A percentile compares a stretch with the other conserved stretches of the same genome.
These are phyloP conservation scores for Cicer chorassanicum DNA, from an alignment of 306 rosid genomes.

Conservation along the genomic window DNA sequence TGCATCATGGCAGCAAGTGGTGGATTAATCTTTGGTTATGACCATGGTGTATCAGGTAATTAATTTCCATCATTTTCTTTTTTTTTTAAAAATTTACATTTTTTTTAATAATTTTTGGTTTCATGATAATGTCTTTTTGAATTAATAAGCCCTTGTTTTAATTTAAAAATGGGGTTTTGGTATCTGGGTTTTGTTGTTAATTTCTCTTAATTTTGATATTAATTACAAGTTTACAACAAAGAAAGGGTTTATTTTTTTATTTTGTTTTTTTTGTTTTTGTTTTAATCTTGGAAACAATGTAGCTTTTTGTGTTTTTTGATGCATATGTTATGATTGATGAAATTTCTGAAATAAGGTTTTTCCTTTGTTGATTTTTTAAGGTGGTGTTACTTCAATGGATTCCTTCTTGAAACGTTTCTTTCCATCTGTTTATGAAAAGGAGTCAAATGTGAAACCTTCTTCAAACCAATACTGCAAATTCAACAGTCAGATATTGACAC, in stretches of 20 bases:
- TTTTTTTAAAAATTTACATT: neutral
- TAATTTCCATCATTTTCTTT: slow-evolving; percentile 7
- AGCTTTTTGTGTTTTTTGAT: slow-evolving; percentile 9
- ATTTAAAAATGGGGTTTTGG: slow-evolving; percentile 4
- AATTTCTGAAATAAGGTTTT: neutral
- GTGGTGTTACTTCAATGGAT: slow-evolving; percentile 90
- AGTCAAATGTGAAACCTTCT: slow-evolving; percentile 44
- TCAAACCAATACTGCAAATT: slow-evolving; percentile 73
- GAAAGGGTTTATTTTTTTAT: neutral
- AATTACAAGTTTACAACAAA: neutral
- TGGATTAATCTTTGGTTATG: slow-evolving; percentile 83
- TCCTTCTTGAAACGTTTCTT: slow-evolving; percentile 61
- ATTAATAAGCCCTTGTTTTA: neutral
- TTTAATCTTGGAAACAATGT: neutral
- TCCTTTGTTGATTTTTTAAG: slow-evolving; percentile 37
- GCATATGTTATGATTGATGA: slow-evolving; percentile 17
- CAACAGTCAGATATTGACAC: slow-evolving; percentile 62
- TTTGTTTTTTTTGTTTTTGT: neutral
- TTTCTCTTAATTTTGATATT: neutral
- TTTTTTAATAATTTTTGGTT: neutral
- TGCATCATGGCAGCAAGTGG: slow-evolving; percentile 72
- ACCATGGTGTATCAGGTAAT: slow-evolving; percentile 82
- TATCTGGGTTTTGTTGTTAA: neutral
- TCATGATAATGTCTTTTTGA: neutral
- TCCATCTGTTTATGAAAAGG: slow-evolving; percentile 60